Conservation (phyloP, 148 eudicot genomes). For the Rheum nobile region DNA sequence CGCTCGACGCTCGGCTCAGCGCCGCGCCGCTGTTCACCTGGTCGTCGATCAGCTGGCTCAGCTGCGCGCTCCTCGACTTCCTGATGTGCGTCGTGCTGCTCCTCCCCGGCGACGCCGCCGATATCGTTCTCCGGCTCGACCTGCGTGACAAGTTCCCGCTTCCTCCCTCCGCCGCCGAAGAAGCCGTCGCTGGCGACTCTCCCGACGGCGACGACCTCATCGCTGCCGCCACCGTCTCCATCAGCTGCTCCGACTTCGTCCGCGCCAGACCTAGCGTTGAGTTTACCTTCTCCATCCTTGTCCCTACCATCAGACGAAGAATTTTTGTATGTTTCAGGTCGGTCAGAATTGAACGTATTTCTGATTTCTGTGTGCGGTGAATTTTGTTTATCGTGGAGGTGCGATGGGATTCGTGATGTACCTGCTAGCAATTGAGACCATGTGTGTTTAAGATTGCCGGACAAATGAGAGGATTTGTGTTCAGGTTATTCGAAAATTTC, state of each 20-base stretch:
- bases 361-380: not conserved
- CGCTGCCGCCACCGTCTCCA: constrained; percentile 43
- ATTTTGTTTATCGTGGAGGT: not conserved
- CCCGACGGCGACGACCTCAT: constrained; percentile 29
- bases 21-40: constrained; percentile 82
- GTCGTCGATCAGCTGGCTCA: constrained; percentile 40
- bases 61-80: constrained; percentile 80
- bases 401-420: not conserved
- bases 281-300: constrained; percentile 41
- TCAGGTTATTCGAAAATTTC: not conserved
- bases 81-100: constrained; percentile 53
- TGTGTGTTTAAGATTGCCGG: not conserved
- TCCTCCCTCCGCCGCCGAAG: constrained; percentile 4
- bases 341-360: not conserved
- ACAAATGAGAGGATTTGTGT: not conserved
- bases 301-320: not conserved
- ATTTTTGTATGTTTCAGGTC: not conserved
- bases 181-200: not conserved
- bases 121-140: constrained; percentile 34
- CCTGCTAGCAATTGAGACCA: not conserved
- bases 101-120: constrained; percentile 31
- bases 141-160: constrained; percentile 33
- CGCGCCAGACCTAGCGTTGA: constrained; percentile 34
- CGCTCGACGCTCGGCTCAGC: constrained; percentile 86
- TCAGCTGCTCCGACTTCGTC: constrained; percentile 70